Evolutionary conservation across 2,329 filamentous ascomycete genomes (phyloP), one percentile per base, ranked within the genome.

Genomic region (Penicillium sp.): DNA sequence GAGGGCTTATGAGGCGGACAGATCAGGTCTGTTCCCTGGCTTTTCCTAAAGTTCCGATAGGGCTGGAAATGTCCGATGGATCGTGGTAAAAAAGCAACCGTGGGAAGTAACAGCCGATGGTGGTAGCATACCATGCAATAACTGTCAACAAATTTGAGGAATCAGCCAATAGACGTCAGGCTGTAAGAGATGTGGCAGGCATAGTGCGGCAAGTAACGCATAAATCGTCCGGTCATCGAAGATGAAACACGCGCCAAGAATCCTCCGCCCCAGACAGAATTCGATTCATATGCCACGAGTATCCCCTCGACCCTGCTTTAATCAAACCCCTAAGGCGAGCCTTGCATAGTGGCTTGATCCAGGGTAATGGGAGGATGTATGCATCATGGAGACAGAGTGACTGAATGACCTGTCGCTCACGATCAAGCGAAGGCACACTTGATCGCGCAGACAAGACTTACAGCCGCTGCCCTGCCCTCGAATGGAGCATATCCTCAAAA

Each of bases 241-340:
- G 37, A 35, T 52, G 50, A 52, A 52, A 52, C 50, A 43, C 24
- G 27, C 37, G 50, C 50, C 50, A 52, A 52, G 50, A 35, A 41
- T 33, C 18, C 36, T 27, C 37, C 37, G 36, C 22, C n/a, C 37
- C 33, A 13, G 19, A 33, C 36, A 31, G n/a, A 6, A 16, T 11
- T 13, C 39, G 13, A 40, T 40, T 4, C 39, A 13, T 41, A 37
- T 13, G 14, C 24, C 36, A 52, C 37, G 6, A 13, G 13, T 27
- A 18, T 52, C n/a, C 24, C 36, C 35, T 22, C 24, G 16, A 43
- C n/a, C 50, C 37, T 31, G 50, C 24, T 16, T 13, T 52, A 11
- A 52, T 52, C 14, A 41, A 31, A 19, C 10, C 16, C 14, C 16
- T n/a, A n/a, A 31, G 33, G 37, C 2, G 7, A 43, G 11, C 37